phyloP scores from a whole-genome alignment of 306 rosid species.

The Medicago ruthenica region DNA sequence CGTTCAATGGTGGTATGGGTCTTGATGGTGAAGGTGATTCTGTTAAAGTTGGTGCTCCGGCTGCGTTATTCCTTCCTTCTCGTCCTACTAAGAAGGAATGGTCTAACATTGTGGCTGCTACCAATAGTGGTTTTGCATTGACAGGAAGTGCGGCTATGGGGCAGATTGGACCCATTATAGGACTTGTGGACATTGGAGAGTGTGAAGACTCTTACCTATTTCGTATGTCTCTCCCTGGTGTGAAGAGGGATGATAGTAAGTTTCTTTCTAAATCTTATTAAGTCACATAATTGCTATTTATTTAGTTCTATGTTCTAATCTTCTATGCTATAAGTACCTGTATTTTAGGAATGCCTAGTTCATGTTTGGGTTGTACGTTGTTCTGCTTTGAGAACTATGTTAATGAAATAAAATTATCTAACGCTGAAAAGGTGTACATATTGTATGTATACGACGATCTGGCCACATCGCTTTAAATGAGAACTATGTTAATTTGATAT shows the following conservation, averaged over 20 bases:
- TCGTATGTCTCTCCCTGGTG: constrained; percentile 84
- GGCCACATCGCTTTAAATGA: constrained; percentile 32
- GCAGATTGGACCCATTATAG: constrained; percentile 68
- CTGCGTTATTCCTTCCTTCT: constrained; percentile 67
- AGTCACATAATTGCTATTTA: constrained; percentile 26
- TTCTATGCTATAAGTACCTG: constrained; percentile 23
- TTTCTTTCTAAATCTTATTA: constrained; percentile 24
- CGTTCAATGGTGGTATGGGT: constrained; percentile 48
- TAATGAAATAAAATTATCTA: neutral
- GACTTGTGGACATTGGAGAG: constrained; percentile 83
- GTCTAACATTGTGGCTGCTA: constrained; percentile 63
- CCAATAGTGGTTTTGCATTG: constrained; percentile 61
- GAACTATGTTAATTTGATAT: neutral
- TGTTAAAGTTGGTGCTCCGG: constrained; percentile 50
- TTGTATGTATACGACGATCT: neutral
- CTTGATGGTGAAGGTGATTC: constrained; percentile 46
- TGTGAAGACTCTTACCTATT: constrained; percentile 70
- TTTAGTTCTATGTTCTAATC: constrained; percentile 12
- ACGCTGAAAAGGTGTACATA: neutral
- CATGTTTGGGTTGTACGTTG: constrained; percentile 12
- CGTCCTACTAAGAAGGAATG: constrained; percentile 58
- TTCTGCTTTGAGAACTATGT: constrained; percentile 10
- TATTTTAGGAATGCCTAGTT: constrained; percentile 22
- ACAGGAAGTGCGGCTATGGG: constrained; percentile 78
- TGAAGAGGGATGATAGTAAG: constrained; percentile 88